A percentile compares a stretch with the other conserved stretches of the same genome.
Conservation (phyloP, 2,329 filamentous ascomycete genomes). For the Aspergillaceae sp. region DNA sequence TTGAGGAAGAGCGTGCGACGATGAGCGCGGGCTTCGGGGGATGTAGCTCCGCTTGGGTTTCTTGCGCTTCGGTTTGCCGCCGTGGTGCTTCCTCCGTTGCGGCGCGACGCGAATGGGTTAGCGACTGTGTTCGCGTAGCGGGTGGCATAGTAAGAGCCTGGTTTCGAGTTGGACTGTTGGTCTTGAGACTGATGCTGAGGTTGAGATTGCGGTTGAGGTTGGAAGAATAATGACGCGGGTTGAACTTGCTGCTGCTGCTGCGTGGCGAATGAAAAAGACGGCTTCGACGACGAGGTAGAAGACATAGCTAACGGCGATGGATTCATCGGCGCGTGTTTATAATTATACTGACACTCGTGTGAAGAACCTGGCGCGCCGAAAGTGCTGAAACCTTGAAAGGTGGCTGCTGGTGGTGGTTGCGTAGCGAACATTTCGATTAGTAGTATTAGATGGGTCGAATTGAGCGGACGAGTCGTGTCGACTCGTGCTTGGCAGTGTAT, state of each 20-base stretch:
- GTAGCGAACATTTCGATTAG: conserved; percentile 21
- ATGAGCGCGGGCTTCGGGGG: conserved; percentile 23
- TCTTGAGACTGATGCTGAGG: conserved; percentile 8
- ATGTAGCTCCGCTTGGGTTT: conserved; percentile 2
- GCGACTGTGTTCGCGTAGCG: conserved; percentile 28
- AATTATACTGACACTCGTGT: not conserved
- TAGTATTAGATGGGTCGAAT: too few relatives aligned
- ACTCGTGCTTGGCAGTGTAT: too few relatives aligned
- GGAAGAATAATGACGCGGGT: conserved; percentile 2
- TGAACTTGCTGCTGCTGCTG: not conserved
- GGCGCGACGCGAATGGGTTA: conserved; percentile 18
- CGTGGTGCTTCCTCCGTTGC: conserved; percentile 3
- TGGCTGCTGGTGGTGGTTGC: conserved; percentile 9
- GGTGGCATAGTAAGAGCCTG: conserved; percentile 21
- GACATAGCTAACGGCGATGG: conserved; percentile 17
- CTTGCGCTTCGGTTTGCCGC: too few relatives aligned
- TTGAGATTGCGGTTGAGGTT: not conserved
- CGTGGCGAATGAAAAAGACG: conserved; percentile 1
- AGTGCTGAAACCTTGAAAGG: conserved; percentile 12
- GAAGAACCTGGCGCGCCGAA: not conserved
- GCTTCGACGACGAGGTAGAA: conserved; percentile 1
- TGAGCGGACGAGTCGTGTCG: too few relatives aligned
- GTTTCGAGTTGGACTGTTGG: conserved; percentile 1
- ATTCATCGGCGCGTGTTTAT: conserved; percentile 14
- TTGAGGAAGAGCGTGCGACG: conserved; percentile 35